Evolutionary conservation across 495 filamentous ascomycete genomes (phyloP).

Genomic region (Tuber microsphaerosporum): DNA sequence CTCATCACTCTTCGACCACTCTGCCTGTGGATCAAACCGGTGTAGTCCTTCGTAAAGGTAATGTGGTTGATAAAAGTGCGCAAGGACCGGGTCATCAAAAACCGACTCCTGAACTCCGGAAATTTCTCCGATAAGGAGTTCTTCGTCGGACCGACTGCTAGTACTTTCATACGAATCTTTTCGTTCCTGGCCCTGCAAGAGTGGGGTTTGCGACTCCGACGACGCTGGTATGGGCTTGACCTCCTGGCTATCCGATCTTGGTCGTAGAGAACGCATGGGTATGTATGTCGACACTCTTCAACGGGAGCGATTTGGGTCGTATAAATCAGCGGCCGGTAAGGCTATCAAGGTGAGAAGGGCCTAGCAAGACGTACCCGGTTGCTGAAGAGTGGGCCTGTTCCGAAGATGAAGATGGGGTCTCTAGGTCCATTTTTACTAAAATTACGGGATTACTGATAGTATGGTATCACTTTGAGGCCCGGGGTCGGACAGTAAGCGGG

Average conservation of each 20-base stretch:
- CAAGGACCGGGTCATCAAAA: conserved; percentile 37
- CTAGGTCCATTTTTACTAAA: too few species aligned
- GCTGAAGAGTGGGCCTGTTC: background rate
- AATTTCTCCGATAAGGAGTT: background rate
- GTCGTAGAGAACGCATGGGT: background rate
- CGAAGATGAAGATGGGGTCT: background rate
- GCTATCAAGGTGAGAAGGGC: background rate
- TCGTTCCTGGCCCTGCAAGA: conserved; percentile 18
- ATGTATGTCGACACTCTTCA: background rate
- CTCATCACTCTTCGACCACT: conserved; percentile 67
- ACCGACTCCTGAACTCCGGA: conserved; percentile 31
- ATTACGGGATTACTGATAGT: too few species aligned
- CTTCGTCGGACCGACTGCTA: conserved; percentile 7
- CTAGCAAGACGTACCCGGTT: background rate
- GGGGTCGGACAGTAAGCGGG: too few species aligned
- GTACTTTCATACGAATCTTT: conserved; percentile 25
- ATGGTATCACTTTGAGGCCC: too few species aligned
- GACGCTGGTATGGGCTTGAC: background rate
- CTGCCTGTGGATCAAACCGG: conserved; percentile 65
- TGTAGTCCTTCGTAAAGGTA: conserved; percentile 62
- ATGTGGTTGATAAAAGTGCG: conserved; percentile 54
- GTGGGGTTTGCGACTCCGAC: conserved; percentile 16
- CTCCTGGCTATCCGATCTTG: background rate
- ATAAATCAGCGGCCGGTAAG: background rate
- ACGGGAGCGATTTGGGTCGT: background rate